Evolutionary conservation across 257 asterid species (phyloP).

Genomic region (Eustoma russellianum): DNA sequence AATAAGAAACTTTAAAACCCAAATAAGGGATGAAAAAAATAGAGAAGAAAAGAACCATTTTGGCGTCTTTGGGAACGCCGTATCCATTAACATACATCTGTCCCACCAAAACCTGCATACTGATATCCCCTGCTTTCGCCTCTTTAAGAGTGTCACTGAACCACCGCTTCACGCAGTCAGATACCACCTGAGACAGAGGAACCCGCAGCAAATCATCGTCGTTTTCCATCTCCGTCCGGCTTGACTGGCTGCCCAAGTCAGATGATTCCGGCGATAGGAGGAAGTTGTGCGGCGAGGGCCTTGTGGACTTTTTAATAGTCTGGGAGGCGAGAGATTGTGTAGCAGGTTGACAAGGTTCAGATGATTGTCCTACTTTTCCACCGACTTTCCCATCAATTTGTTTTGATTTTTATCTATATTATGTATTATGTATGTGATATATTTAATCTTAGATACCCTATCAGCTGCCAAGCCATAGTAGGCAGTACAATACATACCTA

Average conservation of each 20-base stretch:
- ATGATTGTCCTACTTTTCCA: slow-evolving; percentile 2
- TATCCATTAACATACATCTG: slow-evolving; percentile 73
- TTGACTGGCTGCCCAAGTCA: slow-evolving; percentile 12
- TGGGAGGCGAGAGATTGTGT: too few species aligned
- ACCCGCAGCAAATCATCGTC: slow-evolving; percentile 10
- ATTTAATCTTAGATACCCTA: too few species aligned
- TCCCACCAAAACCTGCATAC: slow-evolving; percentile 63
- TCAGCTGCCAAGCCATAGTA: too few species aligned
- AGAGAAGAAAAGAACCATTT: slow-evolving; percentile 28
- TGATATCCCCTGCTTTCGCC: slow-evolving; percentile 63
- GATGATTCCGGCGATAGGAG: slow-evolving; percentile 5
- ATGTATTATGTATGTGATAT: too few species aligned
- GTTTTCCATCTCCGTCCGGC: slow-evolving; percentile 14
- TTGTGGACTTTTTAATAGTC: background rate
- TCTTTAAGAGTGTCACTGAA: slow-evolving; percentile 65
- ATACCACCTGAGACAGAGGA: slow-evolving; percentile 57
- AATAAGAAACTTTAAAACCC: background rate
- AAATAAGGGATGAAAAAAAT: too few species aligned
- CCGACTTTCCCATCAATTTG: background rate
- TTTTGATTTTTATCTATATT: too few species aligned
- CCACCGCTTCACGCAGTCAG: slow-evolving; percentile 63
- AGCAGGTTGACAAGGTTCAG: background rate
- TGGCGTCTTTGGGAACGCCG: slow-evolving; percentile 46
- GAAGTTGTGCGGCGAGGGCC: slow-evolving; percentile 3
- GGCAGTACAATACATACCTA: too few species aligned